Conservation (phyloP, 331 rosid genomes). For the Malus hybrid region DNA sequence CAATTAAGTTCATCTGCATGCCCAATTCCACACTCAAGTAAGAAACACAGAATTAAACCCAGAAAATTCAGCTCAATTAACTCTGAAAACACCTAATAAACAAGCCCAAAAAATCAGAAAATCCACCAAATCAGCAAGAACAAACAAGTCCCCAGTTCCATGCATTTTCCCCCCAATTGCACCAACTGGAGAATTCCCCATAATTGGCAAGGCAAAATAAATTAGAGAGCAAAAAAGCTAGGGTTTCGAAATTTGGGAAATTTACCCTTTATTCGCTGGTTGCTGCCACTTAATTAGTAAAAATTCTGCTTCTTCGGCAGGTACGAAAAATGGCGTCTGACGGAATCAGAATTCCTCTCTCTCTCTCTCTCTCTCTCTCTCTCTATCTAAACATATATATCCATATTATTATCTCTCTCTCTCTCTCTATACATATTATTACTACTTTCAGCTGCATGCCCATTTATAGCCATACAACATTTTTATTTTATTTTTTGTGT, state of each 20-base stretch:
- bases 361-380: no score
- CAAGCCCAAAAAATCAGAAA: neutral
- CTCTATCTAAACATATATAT: no score
- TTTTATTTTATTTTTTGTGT: neutral
- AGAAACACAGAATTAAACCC: neutral
- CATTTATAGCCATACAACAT: neutral
- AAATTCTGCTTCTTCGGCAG: neutral
- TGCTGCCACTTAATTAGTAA: neutral
- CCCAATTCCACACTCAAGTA: neutral
- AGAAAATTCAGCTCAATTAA: neutral
- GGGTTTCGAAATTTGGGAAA: slow-evolving; percentile 22
- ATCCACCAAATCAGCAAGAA: neutral
- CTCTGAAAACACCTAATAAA: neutral
- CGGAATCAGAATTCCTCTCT: neutral
- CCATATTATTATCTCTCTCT: neutral
- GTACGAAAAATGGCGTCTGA: neutral
- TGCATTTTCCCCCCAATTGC: neutral
- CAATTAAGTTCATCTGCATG: neutral
- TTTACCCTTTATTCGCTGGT: slow-evolving; percentile 4
- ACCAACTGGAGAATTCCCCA: neutral
- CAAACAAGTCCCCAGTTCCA: neutral
- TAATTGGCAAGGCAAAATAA: neutral
- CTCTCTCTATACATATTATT: neutral
- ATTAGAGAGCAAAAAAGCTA: neutral
- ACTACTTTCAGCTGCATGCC: neutral